phyloP scores from a whole-genome alignment of 176 grass and related monocot genomes.

The Carex scoparia region DNA sequence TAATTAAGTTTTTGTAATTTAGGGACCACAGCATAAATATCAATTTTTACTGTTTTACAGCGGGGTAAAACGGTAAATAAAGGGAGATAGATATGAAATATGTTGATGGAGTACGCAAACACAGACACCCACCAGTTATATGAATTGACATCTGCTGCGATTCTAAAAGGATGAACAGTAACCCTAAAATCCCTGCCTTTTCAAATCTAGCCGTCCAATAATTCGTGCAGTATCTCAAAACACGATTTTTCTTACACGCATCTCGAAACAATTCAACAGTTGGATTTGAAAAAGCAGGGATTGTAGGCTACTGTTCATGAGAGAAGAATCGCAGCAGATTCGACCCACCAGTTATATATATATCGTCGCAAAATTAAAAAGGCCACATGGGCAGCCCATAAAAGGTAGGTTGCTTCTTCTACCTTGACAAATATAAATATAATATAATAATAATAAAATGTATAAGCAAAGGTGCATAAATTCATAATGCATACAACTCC shows the following conservation, averaged over 20 bases:
- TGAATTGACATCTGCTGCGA: no score
- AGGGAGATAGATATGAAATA: no score
- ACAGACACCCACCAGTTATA: neutral
- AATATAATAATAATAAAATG: constrained; percentile 1
- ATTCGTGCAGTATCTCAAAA: no score
- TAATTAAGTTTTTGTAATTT: neutral
- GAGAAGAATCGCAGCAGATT: no score
- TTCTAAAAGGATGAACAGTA: no score
- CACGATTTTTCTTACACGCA: no score
- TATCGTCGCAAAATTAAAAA: constrained; percentile 21
- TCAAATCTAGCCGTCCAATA: no score
- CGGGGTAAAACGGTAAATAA: neutral
- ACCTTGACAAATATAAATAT: neutral
- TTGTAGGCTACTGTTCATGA: no score
- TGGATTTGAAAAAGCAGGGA: no score
- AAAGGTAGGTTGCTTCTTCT: constrained; percentile 32
- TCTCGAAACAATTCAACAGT: no score
- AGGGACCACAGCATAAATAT: neutral
- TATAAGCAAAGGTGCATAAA: neutral
- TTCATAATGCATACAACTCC: constrained; percentile 5
- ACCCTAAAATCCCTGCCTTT: no score
- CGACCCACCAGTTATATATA: neutral
- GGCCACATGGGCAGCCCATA: constrained; percentile 50
- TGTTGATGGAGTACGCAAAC: constrained; percentile 11
- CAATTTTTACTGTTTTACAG: neutral